A percentile compares a stretch with the other conserved stretches of the same genome.
These are phyloP conservation scores for Caloboletus inedulis DNA, from an alignment of 1,284 basidiomycete genomes.

Conservation along the genomic window DNA sequence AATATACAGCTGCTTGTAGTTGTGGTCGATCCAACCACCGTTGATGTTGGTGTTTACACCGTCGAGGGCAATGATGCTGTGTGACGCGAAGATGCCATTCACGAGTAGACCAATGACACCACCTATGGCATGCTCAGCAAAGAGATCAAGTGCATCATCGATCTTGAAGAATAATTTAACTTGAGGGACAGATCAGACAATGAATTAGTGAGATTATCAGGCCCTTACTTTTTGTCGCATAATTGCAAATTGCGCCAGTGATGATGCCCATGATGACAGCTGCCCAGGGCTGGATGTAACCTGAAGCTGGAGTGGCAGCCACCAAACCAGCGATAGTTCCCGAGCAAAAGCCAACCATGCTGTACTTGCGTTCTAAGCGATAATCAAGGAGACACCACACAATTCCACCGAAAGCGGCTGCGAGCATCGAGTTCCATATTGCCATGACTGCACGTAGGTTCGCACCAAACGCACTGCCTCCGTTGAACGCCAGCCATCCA, in stretches of 20 bases:
- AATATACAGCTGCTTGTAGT: constrained; percentile 76
- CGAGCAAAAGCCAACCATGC: constrained; percentile 85
- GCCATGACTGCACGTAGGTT: constrained; percentile 87
- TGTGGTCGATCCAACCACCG: constrained; percentile 71
- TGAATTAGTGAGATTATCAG: neutral
- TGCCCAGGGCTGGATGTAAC: constrained; percentile 64
- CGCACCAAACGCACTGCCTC: constrained; percentile 83
- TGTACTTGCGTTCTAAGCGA: constrained; percentile 76
- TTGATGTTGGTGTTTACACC: constrained; percentile 65
- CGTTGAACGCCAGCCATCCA: constrained; percentile 75
- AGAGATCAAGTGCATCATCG: constrained; percentile 85
- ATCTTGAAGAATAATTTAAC: constrained; percentile 67
- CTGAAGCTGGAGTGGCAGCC: constrained; percentile 83
- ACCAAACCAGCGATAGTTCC: constrained; percentile 89
- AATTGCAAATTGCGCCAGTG: constrained; percentile 78
- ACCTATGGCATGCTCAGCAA: constrained; percentile 88
- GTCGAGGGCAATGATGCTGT: constrained; percentile 63
- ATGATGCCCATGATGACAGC: constrained; percentile 77
- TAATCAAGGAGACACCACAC: constrained; percentile 91
- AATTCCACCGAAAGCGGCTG: constrained; percentile 73
- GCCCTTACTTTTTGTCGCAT: constrained; percentile 77
- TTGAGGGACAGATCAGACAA: constrained; percentile 28
- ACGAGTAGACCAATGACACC: constrained; percentile 82
- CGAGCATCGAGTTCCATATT: constrained; percentile 86
- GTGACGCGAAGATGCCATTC: constrained; percentile 78